These are phyloP conservation scores for Cutaneotrichosporon cyanovorans DNA, from an alignment of 1,284 basidiomycete species.

Conservation along the genomic window DNA sequence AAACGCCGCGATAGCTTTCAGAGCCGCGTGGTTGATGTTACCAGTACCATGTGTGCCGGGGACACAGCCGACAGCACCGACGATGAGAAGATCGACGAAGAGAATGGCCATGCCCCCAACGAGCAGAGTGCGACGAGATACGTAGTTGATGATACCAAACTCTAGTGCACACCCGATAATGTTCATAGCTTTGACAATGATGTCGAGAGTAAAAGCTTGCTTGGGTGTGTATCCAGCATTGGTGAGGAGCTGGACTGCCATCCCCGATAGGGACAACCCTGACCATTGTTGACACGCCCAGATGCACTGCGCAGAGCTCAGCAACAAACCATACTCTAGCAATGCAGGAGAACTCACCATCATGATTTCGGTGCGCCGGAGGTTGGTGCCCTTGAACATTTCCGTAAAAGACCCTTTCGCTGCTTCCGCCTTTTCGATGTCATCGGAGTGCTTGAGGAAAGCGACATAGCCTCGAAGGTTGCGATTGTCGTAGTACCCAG, in stretches of 20 bases:
- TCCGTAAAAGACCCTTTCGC: conserved; percentile 44
- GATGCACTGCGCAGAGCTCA: too few relatives aligned
- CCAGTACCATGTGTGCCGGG: background rate
- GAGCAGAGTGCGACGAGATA: conserved; percentile 48
- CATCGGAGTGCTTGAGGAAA: conserved; percentile 27
- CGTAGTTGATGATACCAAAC: conserved; percentile 28
- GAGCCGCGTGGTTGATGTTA: background rate
- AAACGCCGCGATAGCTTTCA: conserved; percentile 24
- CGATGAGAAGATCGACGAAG: conserved; percentile 1
- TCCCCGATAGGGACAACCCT: conserved; percentile 23
- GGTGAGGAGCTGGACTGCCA: conserved; percentile 13
- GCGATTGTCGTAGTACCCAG: conserved; percentile 21
- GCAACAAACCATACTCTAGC: too few relatives aligned
- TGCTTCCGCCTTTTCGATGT: conserved; percentile 21
- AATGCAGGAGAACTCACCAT: too few relatives aligned
- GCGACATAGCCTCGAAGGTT: conserved; percentile 38
- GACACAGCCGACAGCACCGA: conserved; percentile 3
- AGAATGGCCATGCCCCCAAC: conserved; percentile 21
- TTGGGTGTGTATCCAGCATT: conserved; percentile 36
- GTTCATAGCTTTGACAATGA: conserved; percentile 29
- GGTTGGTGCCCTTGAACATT: conserved; percentile 45
- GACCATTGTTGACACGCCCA: conserved; percentile 15
- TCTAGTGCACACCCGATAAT: conserved; percentile 30
- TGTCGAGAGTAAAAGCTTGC: conserved; percentile 12
- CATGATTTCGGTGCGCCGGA: conserved; percentile 47